Evolutionary conservation across 2,329 filamentous ascomycete genomes (phyloP).

Genomic region (Sporothrix brunneoviolacea): DNA sequence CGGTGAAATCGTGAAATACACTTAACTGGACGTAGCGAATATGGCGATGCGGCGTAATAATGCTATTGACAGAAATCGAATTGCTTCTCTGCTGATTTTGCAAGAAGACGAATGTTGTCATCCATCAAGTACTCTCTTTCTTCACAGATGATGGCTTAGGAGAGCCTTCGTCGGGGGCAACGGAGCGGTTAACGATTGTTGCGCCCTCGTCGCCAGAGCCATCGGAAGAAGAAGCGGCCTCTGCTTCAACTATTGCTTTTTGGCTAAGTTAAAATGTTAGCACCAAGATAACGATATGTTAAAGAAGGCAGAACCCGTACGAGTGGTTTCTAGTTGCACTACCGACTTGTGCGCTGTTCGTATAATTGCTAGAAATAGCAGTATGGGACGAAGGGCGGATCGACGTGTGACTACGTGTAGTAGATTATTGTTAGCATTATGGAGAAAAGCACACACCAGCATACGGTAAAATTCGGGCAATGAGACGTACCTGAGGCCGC

Average conservation of each 20-base stretch:
- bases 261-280: conserved; percentile 23
- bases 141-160: conserved; percentile 6
- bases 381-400: conserved; percentile 6
- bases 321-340: background rate
- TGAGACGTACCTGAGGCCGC: conserved; percentile 20
- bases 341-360: background rate
- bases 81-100: too few species aligned
- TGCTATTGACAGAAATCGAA: too few species aligned
- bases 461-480: background rate
- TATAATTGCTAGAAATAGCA: background rate
- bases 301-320: background rate
- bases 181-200: conserved; percentile 45
- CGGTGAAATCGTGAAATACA: too few species aligned
- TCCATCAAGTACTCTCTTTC: background rate
- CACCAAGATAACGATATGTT: background rate
- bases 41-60: background rate
- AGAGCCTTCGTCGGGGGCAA: conserved; percentile 27
- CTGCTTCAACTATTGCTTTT: conserved; percentile 34
- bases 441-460: background rate
- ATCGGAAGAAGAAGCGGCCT: conserved; percentile 39
- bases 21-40: background rate
- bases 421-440: background rate
- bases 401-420: background rate
- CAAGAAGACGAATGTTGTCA: too few species aligned
- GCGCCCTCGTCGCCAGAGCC: conserved; percentile 44